These are phyloP conservation scores for Celoporthe dispersa DNA, from an alignment of 2,329 filamentous ascomycete species.

Conservation along the genomic window DNA sequence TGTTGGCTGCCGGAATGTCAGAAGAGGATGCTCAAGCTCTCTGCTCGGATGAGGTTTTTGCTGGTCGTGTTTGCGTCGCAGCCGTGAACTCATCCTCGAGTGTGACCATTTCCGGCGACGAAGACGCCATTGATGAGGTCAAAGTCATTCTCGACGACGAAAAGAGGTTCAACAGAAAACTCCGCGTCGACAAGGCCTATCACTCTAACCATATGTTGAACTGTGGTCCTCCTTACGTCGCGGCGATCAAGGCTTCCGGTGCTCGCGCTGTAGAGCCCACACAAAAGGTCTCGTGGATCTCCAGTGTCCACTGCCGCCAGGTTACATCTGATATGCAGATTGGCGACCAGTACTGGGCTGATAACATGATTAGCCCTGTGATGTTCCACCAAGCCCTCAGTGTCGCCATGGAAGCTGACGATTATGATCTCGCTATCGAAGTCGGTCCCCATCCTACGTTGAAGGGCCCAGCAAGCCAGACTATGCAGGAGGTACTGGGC, in stretches of 20 bases:
- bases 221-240: background rate
- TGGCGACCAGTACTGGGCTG: constrained; percentile 30
- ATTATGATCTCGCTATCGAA: constrained; percentile 33
- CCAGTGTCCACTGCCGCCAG: background rate
- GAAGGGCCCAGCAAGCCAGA: constrained; percentile 43
- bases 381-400: constrained; percentile 32
- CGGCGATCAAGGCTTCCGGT: background rate
- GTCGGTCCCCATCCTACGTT: constrained; percentile 45
- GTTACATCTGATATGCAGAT: background rate
- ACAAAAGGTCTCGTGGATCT: background rate
- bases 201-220: constrained; percentile 44
- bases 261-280: background rate
- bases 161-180: constrained; percentile 36
- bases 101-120: constrained; percentile 36
- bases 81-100: constrained; percentile 37
- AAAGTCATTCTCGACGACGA: constrained; percentile 33
- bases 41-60: constrained; percentile 26
- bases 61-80: constrained; percentile 33
- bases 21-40: constrained; percentile 24
- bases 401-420: constrained; percentile 23
- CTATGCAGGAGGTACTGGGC: constrained; percentile 28
- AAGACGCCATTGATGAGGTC: constrained; percentile 35
- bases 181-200: constrained; percentile 46
- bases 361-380: constrained; percentile 34
- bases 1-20: constrained; percentile 34